Conservation (phyloP, 805 yeast species). For the Torulaspora maleeae region DNA sequence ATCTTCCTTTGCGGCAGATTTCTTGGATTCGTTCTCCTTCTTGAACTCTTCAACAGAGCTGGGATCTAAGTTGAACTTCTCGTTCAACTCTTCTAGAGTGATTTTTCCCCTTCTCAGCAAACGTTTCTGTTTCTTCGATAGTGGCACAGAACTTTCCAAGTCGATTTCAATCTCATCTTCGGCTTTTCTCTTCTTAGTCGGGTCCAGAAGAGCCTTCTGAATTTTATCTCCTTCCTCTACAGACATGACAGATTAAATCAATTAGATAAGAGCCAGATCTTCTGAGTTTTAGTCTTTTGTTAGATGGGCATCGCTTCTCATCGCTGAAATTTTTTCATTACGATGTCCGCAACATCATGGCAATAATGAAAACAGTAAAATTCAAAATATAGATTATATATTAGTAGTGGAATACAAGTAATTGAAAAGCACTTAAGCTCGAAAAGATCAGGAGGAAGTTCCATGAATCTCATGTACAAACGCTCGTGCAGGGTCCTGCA, state of each 20-base stretch:
- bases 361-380: constrained; percentile 1
- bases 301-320: constrained; percentile 11
- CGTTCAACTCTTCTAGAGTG: constrained; percentile 52
- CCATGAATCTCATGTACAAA: no score
- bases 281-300: background rate
- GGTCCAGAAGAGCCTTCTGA: constrained; percentile 34
- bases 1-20: constrained; percentile 35
- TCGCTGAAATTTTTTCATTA: constrained; percentile 14
- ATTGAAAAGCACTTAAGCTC: background rate
- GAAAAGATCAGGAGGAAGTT: background rate
- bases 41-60: constrained; percentile 35
- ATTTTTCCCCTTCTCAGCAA: constrained; percentile 71
- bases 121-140: constrained; percentile 89
- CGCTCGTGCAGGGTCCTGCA: no score
- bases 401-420: background rate
- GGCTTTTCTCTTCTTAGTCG: constrained; percentile 37
- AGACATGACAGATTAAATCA: background rate
- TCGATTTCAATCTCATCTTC: constrained; percentile 64
- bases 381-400: background rate
- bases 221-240: constrained; percentile 24
- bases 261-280: background rate
- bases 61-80: constrained; percentile 39
- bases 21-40: constrained; percentile 37
- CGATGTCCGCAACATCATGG: background rate
- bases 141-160: constrained; percentile 65